These are phyloP conservation scores for Aspergillus ruber DNA, from an alignment of 2,329 filamentous ascomycete genomes.

Conservation along the genomic window DNA sequence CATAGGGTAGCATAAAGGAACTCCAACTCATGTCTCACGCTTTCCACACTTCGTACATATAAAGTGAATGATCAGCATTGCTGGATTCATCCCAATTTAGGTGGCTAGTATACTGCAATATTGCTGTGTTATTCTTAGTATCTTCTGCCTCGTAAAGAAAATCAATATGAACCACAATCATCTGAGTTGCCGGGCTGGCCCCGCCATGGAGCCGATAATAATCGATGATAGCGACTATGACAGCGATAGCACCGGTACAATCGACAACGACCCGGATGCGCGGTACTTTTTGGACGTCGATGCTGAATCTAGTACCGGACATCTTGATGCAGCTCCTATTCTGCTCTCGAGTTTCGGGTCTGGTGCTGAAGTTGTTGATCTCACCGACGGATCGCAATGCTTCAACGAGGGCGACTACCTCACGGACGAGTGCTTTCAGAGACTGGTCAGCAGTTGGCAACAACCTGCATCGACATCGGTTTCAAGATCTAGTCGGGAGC, in stretches of 20 bases:
- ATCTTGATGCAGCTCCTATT: neutral
- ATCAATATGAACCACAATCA: no score
- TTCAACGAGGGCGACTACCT: constrained; percentile 19
- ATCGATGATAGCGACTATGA: constrained; percentile 3
- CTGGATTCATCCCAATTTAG: no score
- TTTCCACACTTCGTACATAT: no score
- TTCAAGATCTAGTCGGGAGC: neutral
- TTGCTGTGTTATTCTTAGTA: no score
- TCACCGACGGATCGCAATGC: constrained; percentile 1
- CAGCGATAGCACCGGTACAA: constrained; percentile 5
- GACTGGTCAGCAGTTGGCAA: constrained; percentile 8
- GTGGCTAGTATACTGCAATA: no score
- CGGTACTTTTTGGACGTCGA: constrained; percentile 4
- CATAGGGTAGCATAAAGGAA: no score
- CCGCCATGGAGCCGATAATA: neutral
- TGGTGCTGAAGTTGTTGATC: constrained; percentile 6
- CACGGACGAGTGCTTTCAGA: constrained; percentile 19
- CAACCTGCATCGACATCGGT: neutral
- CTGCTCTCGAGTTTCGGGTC: neutral
- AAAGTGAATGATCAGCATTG: no score
- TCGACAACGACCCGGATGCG: constrained; percentile 10
- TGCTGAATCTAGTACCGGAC: neutral
- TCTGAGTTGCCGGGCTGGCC: neutral
- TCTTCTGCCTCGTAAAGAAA: no score
- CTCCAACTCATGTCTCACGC: no score